Conservation (phyloP, 805 yeast species). For the Phaffomyces opuntiae region DNA sequence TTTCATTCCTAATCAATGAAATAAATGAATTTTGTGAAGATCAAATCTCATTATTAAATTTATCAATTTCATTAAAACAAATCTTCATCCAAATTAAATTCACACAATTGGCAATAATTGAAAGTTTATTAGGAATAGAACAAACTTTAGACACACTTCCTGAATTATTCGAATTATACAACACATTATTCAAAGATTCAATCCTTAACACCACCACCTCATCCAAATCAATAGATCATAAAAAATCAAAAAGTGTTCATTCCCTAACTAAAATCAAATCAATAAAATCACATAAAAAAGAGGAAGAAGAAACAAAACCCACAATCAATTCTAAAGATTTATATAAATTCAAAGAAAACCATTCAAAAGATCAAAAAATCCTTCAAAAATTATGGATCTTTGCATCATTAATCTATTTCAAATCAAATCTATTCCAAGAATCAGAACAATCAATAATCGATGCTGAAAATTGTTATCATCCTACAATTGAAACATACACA, state of each 20-base stretch:
- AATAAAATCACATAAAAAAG: constrained; percentile 4
- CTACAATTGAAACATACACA: constrained; percentile 42
- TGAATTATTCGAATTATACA: constrained; percentile 54
- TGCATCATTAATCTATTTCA: constrained; percentile 57
- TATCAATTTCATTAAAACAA: constrained; percentile 5
- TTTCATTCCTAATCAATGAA: constrained; percentile 44
- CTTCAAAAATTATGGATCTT: constrained; percentile 70
- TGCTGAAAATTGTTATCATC: constrained; percentile 45
- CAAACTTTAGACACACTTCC: constrained; percentile 59
- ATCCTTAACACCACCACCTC: no score
- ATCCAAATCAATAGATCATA: constrained; percentile 6
- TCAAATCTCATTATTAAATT: background rate
- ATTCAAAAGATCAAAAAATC: constrained; percentile 28
- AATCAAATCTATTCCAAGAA: constrained; percentile 47
- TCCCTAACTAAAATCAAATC: constrained; percentile 11
- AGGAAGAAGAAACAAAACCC: background rate
- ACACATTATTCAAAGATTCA: constrained; percentile 37
- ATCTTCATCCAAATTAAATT: constrained; percentile 59
- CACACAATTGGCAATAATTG: constrained; percentile 67
- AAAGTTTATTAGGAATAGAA: constrained; percentile 48
- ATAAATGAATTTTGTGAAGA: constrained; percentile 26
- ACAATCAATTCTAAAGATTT: background rate
- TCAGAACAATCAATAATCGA: constrained; percentile 69
- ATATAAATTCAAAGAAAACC: constrained; percentile 5
- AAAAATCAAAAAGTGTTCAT: constrained; percentile 1